Evolutionary conservation across 345 rosid genomes (phyloP), one percentile per base, ranked within the genome.

Genomic region (Salix purpurea): DNA sequence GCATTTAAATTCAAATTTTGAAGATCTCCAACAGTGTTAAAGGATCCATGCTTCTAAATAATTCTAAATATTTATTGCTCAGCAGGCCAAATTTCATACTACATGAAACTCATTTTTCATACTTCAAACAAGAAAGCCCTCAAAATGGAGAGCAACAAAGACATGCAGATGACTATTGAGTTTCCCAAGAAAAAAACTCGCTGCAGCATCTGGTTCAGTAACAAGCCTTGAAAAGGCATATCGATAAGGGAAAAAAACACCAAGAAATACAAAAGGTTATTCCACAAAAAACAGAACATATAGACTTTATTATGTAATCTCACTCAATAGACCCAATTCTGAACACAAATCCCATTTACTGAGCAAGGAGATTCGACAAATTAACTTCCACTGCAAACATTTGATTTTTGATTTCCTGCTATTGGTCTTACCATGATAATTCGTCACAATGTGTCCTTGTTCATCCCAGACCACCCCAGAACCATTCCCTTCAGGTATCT

Each of bases 401-500:
- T 28, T 73, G 56, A 54, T 30, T 26, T 67, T 10, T 23, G 14
- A 32, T 36, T 50, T 62, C 54, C 14, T 60, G 24, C 44, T 11
- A 39, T 54, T 82, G 86, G 11, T 81, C 87, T 84, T 88, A 93
- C 99, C 99, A 61, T 95, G 99, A 86, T 90, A 95, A 82, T 95
- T 95, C 50, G 99, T 95, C 61, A 95, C 96, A 70, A 95, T 87
- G 78, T 95, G 97, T 73, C 99, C 99, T 65, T 86, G 78, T 75
- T 70, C 88, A 84, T 91, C 91, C 99, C 99, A 95, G 62, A 95
- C 97, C 23, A 93, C 97, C 40, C 99, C 99, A n/a, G 97, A 95
- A 64, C 99, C 99, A 81, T 95, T 95, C 84, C 99, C 99, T 89
- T 95, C 99, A 2, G 97, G 99, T 84, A 95, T 84, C 99, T 95